Evolutionary conservation across 1,284 basidiomycete genomes (phyloP), one percentile per base, ranked within the genome.

Genomic region (Microbotryum silenes-acaulis): DNA sequence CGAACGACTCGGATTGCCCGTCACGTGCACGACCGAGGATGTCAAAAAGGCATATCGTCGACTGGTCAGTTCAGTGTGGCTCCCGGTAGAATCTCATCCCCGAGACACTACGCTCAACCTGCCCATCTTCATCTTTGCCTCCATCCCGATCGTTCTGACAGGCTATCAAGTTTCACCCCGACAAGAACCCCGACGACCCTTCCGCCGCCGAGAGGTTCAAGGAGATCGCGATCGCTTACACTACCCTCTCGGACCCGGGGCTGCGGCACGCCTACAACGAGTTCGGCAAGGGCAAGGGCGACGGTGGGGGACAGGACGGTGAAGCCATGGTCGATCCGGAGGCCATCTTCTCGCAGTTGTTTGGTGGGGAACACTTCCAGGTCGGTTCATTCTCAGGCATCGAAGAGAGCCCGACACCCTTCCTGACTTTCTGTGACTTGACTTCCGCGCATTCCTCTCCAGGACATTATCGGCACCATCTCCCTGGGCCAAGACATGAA

Each of bases 21-120:
- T 88, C 16, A 81, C 82, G 60, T 89, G 89, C 6, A 86, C 86
- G 18, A 81, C 82, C 2, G 89, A 90, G 16, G 89, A 94, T 62
- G 84, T 98, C 74, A 97, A 97, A 80, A 96, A 92, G 76, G 89
- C 94, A 3, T 98, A 98, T 78, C 83, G 92, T 55, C 85, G 93
- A 21, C 80, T 96, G 57, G 94, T 94, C 3, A 96, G 64, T 51
- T 94, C 3, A 96, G 64, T 51, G 2, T 31, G 31, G 9, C 31
- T 31, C 8, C 8, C 31, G 7, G 2, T 31, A 31, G 31, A 31
- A 31, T 31, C 31, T 31, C 31, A 31, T 31, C 31, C 31, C 31
- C 9, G 7, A 42, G 16, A 42, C 37, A 14, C 14, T 6, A 31
- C 51, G 20, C 16, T 25, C 12, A n/a, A 33, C 31, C 7, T 51